phyloP scores from a whole-genome alignment of 441 rosid species.

The Flueggea neowawraea region DNA sequence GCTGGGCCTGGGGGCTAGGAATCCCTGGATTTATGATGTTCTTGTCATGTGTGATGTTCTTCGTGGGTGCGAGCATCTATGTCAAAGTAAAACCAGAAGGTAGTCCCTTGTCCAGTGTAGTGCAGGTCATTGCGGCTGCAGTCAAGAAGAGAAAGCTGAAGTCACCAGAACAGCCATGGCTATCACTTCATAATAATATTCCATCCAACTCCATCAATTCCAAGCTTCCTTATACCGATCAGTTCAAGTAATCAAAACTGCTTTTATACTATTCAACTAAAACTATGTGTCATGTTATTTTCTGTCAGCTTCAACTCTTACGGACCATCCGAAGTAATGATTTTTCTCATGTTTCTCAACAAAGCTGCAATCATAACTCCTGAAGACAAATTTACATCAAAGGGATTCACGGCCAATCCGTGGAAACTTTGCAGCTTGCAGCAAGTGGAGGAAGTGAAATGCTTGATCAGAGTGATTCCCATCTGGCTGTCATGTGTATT shows the following conservation, averaged over 20 bases:
- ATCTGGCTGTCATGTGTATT: conserved; percentile 48
- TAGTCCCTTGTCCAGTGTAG: conserved; percentile 45
- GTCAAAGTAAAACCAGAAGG: conserved; percentile 62
- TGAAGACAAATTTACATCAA: conserved; percentile 38
- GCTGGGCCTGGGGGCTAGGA: conserved; percentile 70
- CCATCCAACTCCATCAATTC: conserved; percentile 41
- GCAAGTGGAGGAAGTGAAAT: conserved; percentile 70
- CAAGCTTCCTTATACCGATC: conserved; percentile 50
- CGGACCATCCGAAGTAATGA: background rate
- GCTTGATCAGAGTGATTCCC: conserved; percentile 54
- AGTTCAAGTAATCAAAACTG: conserved; percentile 44
- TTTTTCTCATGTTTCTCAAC: conserved; percentile 43
- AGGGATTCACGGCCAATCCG: conserved; percentile 44
- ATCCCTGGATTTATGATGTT: conserved; percentile 68
- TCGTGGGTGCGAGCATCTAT: conserved; percentile 62
- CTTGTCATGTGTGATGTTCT: conserved; percentile 52
- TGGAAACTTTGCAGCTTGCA: conserved; percentile 68
- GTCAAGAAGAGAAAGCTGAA: conserved; percentile 44
- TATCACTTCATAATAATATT: conserved; percentile 39
- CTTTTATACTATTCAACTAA: background rate
- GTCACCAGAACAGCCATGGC: conserved; percentile 32
- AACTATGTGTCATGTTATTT: background rate
- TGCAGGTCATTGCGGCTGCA: conserved; percentile 50
- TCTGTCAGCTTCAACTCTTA: background rate
- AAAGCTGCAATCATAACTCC: conserved; percentile 60